Conservation (phyloP, 257 asterid genomes). For the Gynochthodes officinalis region DNA sequence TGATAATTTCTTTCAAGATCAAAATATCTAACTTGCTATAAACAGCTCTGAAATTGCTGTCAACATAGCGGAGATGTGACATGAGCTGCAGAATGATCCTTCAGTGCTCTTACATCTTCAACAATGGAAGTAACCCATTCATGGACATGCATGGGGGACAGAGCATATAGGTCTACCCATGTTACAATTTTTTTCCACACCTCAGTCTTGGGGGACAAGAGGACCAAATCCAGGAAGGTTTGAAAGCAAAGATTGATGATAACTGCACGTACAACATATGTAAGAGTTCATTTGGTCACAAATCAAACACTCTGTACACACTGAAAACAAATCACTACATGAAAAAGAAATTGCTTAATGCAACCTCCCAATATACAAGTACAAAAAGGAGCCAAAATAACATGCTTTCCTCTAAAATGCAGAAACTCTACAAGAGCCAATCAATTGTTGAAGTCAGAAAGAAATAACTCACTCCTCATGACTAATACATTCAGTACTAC, state of each 20-base stretch:
- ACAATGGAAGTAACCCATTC: slow-evolving; percentile 88
- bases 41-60: slow-evolving; percentile 89
- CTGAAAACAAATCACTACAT: background rate
- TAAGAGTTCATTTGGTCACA: background rate
- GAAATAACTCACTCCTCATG: background rate
- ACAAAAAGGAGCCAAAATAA: background rate
- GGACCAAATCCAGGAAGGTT: slow-evolving; percentile 97
- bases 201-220: slow-evolving; percentile 75
- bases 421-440: background rate
- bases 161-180: slow-evolving; percentile 99
- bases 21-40: background rate
- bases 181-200: slow-evolving; percentile 82
- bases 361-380: background rate
- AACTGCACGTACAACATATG: background rate
- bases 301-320: background rate
- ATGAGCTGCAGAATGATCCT: slow-evolving; percentile 79
- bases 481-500: background rate
- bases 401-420: background rate
- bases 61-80: slow-evolving; percentile 74
- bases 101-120: slow-evolving; percentile 61
- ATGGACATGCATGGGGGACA: slow-evolving; percentile 89
- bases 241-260: background rate
- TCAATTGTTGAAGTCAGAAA: background rate
- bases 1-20: background rate
- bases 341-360: background rate